Base-by-base conservation (phyloP, 2,329 filamentous ascomycete species). In the Penicillium olsonii region DNA sequence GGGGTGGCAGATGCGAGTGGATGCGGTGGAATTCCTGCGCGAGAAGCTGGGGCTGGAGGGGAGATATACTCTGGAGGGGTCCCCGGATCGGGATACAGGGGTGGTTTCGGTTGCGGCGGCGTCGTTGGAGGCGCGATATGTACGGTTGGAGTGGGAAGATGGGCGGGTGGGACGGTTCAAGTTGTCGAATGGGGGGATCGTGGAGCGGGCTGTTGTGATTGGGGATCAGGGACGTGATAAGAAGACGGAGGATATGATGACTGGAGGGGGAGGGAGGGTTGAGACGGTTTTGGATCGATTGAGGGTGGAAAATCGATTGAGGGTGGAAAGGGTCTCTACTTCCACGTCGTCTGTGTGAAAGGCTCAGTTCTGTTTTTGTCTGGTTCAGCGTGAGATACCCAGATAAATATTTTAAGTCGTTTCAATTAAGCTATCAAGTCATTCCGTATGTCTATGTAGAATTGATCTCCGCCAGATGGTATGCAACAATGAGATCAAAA, bases 101-200 rank as follows among this genome's bases (percentile, higher is more conserved):
- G 66, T 77, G 52, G 55, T 64, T 1, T 68, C 68, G 15, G 44
- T 77, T 34, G 53, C 59, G 15, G 48, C 68, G 4, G 69, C 66
- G 3, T 61, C 70, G 11, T 42, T 72, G 26, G 75, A 77, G 54
- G 64, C 70, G 14, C 62, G 68, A 29, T 74, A 75, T 62, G 61
- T 75, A 20, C 67, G 73, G 10, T 38, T 77, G 14, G 68, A 75
- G 50, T 77, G 74, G 74, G 60, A 58, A 11, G 72, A 75, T 60
- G 73, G 72, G 5, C 67, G 69, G 5, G 68, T 77, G 22, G 75
- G 73, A 3, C 62, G 71, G 35, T 68, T 77, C 37, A 73, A 72
- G 50, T 56, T 77, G 19, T 70, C 71, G 3, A 68, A 71, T 57
- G 50, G 62, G 8, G 74, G 74, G 4, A 44, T 62, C 27, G 66